A percentile compares a stretch with the other conserved stretches of the same genome.
Evolutionary conservation across 306 rosid genomes (phyloP).

Genomic region (Boehmeria nivea): DNA sequence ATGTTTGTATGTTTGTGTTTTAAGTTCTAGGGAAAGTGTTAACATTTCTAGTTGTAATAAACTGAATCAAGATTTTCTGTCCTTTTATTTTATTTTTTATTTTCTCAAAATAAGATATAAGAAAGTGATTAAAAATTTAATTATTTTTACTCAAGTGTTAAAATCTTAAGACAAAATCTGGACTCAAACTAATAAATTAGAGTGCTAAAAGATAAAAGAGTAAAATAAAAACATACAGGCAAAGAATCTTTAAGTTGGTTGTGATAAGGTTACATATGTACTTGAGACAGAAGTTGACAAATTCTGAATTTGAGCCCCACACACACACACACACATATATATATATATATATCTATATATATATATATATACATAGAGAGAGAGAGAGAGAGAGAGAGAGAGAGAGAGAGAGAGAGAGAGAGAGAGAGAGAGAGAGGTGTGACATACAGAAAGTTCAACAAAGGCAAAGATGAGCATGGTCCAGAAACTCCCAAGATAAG

Average conservation of each 20-base stretch:
- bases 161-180: too few relatives aligned
- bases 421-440: not conserved
- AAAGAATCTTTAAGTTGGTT: not conserved
- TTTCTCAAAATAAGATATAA: too few relatives aligned
- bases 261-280: not conserved
- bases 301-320: slow-evolving; percentile 1
- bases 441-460: slow-evolving; percentile 76
- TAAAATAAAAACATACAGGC: not conserved
- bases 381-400: not conserved
- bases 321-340: not conserved
- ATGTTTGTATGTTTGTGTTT: too few relatives aligned
- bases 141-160: too few relatives aligned
- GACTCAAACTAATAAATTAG: too few relatives aligned
- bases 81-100: too few relatives aligned
- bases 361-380: not conserved
- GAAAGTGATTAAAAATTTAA: too few relatives aligned
- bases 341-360: not conserved
- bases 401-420: not conserved
- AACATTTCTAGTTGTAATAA: too few relatives aligned
- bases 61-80: too few relatives aligned
- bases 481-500: slow-evolving; percentile 94
- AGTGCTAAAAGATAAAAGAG: not conserved
- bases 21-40: too few relatives aligned
- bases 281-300: slow-evolving; percentile 7
- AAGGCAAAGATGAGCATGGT: slow-evolving; percentile 90